Evolutionary conservation across 306 rosid genomes (phyloP), one percentile per base, ranked within the genome.

Genomic region (Cicer pinnatifidum): DNA sequence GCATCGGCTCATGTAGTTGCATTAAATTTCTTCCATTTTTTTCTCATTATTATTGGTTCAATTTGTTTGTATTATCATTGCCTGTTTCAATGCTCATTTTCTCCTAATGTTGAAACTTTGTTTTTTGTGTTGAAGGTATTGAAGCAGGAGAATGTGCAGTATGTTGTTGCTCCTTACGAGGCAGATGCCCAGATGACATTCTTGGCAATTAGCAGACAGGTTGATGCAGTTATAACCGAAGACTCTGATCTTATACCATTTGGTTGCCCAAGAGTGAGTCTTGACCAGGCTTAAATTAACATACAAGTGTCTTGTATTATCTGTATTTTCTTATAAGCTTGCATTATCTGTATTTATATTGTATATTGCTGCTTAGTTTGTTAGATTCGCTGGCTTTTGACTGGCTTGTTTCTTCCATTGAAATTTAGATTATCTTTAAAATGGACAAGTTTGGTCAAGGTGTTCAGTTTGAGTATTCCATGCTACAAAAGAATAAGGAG

Each of bases 121-220:
- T 19, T 59, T 78, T 82, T 54, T 54, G 59, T 65, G 37, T 64
- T 37, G 10, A 79, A 91, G 98, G 97, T 88, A 61, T 83, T 91
- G 84, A 94, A 88, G 88, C 88, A 60, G 81, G 97, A 94, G 85
- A 87, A 87, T 64, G 80, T 91, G 62, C 77, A 77, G 0, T 86
- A 89, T 78, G 48, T 94, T 79, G 98, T 94, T 80, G 98, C 98
- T 78, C 98, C 98, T 63, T 94, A 94, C 8, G 97, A 94, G 80
- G 98, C 97, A 69, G 98, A 94, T 82, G 96, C 98, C 38, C 98
- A 94, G 69, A 84, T 94, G 98, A 84, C 98, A 64, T 94, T 89
- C 85, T 82, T 94, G 89, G 98, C 98, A 20, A 39, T 79, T 65
- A 88, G 76, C 70, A 86, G 87, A 52, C 92, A 79, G 76, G 96